Percentiles rank a stretch among this genome's conserved stretches.
These are phyloP conservation scores for Kwoniella dendrophila DNA, from an alignment of 768 basidiomycete species.

Conservation along the genomic window DNA sequence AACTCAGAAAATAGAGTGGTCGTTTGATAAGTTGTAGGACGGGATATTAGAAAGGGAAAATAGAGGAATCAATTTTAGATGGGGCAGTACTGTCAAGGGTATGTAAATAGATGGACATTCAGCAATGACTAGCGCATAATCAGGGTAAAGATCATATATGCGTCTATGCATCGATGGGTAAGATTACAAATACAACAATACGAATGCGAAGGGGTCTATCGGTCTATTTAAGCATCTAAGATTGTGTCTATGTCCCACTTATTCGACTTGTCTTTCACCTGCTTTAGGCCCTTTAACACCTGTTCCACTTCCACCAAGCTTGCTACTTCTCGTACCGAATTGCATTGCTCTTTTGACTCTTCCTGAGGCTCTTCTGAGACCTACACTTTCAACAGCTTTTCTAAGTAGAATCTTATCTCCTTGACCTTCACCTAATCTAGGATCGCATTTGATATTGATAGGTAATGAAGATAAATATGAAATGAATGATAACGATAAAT, in stretches of 20 bases:
- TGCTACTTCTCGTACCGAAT: constrained; percentile 66
- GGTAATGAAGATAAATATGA: constrained; percentile 76
- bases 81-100: no score
- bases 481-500: constrained; percentile 77
- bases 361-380: constrained; percentile 70
- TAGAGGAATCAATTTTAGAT: no score
- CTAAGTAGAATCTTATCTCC: constrained; percentile 90
- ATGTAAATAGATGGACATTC: no score
- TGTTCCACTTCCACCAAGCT: constrained; percentile 39
- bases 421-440: constrained; percentile 68
- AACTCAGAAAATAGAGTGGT: no score
- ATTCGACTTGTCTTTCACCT: constrained; percentile 23
- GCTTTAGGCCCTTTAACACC: constrained; percentile 26
- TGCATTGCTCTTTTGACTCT: constrained; percentile 96
- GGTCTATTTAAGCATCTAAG: not conserved
- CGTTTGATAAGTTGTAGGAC: no score
- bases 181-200: no score
- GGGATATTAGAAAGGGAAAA: no score
- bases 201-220: no score
- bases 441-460: constrained; percentile 80
- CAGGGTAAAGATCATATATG: no score
- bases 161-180: no score
- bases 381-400: constrained; percentile 70
- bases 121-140: no score
- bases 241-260: not conserved